Conservation (phyloP, 2,329 filamentous ascomycete species). For the Ploettnerulaceae sp. region DNA sequence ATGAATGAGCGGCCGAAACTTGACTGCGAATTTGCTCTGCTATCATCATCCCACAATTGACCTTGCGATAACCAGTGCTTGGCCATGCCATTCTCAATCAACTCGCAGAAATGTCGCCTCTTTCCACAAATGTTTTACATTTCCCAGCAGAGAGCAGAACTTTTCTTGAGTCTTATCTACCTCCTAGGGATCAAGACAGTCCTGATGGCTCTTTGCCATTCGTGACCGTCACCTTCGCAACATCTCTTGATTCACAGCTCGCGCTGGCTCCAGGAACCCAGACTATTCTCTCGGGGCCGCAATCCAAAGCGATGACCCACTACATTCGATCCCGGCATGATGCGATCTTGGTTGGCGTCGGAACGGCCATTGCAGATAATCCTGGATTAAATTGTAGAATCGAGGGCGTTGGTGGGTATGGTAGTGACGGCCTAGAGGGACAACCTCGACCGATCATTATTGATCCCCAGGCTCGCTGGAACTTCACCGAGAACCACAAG, state of each 20-base stretch:
- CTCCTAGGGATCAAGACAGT: neutral
- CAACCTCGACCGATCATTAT: conserved; percentile 81
- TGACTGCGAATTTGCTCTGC: too few relatives aligned
- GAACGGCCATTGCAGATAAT: conserved; percentile 79
- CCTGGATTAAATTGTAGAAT: conserved; percentile 69
- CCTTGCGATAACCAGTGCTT: too few relatives aligned
- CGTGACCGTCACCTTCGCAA: conserved; percentile 65
- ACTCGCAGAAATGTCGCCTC: conserved; percentile 1
- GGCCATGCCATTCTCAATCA: neutral
- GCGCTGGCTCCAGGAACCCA: conserved; percentile 56
- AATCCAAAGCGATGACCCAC: conserved; percentile 90
- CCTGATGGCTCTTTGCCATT: neutral
- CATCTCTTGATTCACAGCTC: conserved; percentile 73
- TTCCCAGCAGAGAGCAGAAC: conserved; percentile 7
- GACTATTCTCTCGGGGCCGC: conserved; percentile 75
- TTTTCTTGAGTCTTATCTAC: conserved; percentile 7
- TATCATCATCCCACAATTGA: too few relatives aligned
- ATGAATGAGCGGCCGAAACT: too few relatives aligned
- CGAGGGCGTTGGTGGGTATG: conserved; percentile 36
- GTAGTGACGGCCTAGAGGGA: conserved; percentile 43
- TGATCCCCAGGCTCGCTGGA: conserved; percentile 75
- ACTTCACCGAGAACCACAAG: conserved; percentile 24
- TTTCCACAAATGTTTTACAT: neutral
- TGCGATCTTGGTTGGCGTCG: conserved; percentile 79
- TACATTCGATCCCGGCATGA: conserved; percentile 77